These are phyloP conservation scores for Tetrahymena malaccensis DNA, from an alignment of 73 alveolate genomes.

Conservation along the genomic window DNA sequence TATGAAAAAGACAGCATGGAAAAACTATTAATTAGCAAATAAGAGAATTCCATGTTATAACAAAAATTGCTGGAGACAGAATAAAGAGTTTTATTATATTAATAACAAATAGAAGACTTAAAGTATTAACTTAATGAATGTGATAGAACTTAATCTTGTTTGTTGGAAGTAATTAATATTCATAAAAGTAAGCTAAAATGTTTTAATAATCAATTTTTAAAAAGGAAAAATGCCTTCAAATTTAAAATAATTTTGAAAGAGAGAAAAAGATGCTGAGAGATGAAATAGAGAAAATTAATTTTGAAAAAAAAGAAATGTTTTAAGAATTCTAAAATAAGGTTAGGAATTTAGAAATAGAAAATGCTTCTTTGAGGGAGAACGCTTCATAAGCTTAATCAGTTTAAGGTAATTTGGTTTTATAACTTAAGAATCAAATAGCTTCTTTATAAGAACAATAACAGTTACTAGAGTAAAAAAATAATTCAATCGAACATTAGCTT, in stretches of 20 bases:
- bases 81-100: background rate
- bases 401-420: background rate
- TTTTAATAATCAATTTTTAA: background rate
- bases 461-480: background rate
- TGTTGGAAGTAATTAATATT: background rate
- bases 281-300: background rate
- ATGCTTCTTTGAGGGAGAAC: background rate
- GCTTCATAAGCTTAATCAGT: background rate
- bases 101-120: background rate
- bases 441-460: background rate
- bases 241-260: background rate
- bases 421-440: background rate
- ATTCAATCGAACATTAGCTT: background rate
- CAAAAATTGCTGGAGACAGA: background rate
- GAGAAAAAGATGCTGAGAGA: background rate
- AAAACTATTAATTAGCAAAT: background rate
- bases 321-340: background rate
- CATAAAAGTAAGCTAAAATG: background rate
- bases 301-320: background rate
- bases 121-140: background rate
- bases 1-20: background rate
- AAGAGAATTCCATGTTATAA: background rate
- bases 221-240: background rate
- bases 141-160: background rate
- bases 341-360: background rate